phyloP scores from a whole-genome alignment of 805 yeast genomes.

The Candida parachauliodes region DNA sequence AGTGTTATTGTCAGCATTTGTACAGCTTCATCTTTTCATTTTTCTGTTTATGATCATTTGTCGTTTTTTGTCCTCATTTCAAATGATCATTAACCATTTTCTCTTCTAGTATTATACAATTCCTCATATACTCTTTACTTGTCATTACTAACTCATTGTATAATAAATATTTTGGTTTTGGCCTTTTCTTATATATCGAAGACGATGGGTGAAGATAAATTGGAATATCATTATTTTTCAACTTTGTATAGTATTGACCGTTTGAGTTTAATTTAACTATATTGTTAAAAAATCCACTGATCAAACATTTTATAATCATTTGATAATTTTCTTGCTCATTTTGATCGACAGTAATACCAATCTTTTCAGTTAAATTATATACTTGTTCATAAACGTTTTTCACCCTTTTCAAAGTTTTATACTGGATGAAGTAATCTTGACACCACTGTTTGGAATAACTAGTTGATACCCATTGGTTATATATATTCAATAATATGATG shows the following conservation, averaged over 20 bases:
- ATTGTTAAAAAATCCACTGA: constrained; percentile 69
- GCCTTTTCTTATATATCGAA: constrained; percentile 56
- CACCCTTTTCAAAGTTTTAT: constrained; percentile 64
- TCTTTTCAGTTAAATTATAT: constrained; percentile 52
- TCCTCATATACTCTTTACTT: constrained; percentile 83
- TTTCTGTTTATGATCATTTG: too few species aligned
- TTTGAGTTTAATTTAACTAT: constrained; percentile 53
- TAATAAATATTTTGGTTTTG: constrained; percentile 69
- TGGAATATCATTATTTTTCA: constrained; percentile 36
- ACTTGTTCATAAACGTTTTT: constrained; percentile 71
- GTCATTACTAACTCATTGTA: constrained; percentile 85
- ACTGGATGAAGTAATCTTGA: constrained; percentile 75
- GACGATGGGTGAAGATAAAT: constrained; percentile 88
- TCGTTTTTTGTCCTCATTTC: background rate
- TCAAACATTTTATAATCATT: constrained; percentile 50
- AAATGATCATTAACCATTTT: constrained; percentile 7
- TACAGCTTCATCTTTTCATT: too few species aligned
- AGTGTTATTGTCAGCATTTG: too few species aligned
- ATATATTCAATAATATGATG: constrained; percentile 67
- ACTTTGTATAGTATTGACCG: constrained; percentile 68
- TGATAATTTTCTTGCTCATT: constrained; percentile 15
- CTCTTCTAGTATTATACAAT: constrained; percentile 69
- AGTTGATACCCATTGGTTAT: constrained; percentile 68
- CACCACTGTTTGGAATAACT: constrained; percentile 81
- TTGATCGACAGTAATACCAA: constrained; percentile 36